Evolutionary conservation across 768 basidiomycete species (phyloP), one percentile per base, ranked within the genome.

Genomic region (Kwoniella heveanensis): DNA sequence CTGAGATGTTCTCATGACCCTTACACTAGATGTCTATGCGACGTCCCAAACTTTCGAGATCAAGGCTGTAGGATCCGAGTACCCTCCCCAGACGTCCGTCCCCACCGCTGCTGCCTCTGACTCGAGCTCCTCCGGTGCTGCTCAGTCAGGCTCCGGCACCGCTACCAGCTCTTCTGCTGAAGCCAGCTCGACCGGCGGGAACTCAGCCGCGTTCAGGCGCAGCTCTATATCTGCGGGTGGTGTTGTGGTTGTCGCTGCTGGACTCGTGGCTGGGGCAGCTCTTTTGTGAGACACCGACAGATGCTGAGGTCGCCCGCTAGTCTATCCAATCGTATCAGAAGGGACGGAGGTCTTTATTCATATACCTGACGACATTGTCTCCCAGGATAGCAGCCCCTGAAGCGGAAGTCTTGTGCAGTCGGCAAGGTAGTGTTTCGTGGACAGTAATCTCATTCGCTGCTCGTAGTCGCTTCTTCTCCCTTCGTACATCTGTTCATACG

Each of bases 31-130:
- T 62, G 58, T 80, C 63, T 80, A 77, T 66, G 74, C 77, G 19
- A 66, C 60, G 26, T 79, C 78, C 30, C 63, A 80, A 47, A 32
- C 75, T 10, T 80, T 80, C 67, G 73, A 77, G 55, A 75, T 80
- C 70, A 78, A 77, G 57, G 64, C 77, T n/a, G 64, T 57, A 32
- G 74, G 74, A 15, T 72, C 78, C 12, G 30, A 65, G 27, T 80
- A 79, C 68, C 78, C 78, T 25, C 66, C 77, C 36, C 75, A 69
- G 26, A 57, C 44, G 5, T 30, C 65, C 29, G 27, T 56, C 37
- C n/a, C 60, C 12, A 44, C 13, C 1, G 60, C 48, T 26, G 24
- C 60, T 7, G 51, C 36, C 25, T 39, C 60, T 29, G 24, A 17
- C n/a, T 21, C 46, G 24, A 26, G 15, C 39, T n/a, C n/a, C n/a